These are phyloP conservation scores for Lachancea mirantina DNA, from an alignment of 805 yeast species.

Conservation along the genomic window DNA sequence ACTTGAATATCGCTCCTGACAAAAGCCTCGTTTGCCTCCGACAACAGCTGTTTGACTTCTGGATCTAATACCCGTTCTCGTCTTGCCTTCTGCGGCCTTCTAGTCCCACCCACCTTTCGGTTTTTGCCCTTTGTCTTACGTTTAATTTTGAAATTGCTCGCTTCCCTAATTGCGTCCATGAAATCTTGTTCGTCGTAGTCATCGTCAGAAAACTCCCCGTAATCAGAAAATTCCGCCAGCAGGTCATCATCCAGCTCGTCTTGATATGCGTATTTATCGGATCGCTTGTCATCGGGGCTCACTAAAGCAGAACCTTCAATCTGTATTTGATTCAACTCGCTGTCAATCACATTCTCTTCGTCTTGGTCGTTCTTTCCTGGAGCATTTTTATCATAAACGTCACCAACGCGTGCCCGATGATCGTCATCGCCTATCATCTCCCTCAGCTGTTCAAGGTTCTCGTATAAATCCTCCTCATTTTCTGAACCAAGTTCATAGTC, in stretches of 20 bases:
- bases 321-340: too few species aligned
- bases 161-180: slow-evolving; percentile 59
- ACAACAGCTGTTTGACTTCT: slow-evolving; percentile 57
- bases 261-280: slow-evolving; percentile 18
- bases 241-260: slow-evolving; percentile 31
- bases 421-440: slow-evolving; percentile 15
- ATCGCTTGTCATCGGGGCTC: slow-evolving; percentile 5
- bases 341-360: slow-evolving; percentile 8
- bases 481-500: slow-evolving; percentile 1
- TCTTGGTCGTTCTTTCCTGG: slow-evolving; percentile 9
- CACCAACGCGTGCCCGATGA: slow-evolving; percentile 9
- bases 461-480: slow-evolving; percentile 25
- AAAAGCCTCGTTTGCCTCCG: slow-evolving; percentile 76
- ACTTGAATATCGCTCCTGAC: slow-evolving; percentile 53
- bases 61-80: slow-evolving; percentile 51
- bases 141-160: slow-evolving; percentile 53
- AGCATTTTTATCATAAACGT: slow-evolving; percentile 6
- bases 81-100: slow-evolving; percentile 19
- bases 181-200: slow-evolving; percentile 38
- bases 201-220: slow-evolving; percentile 33
- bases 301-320: too few species aligned
- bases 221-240: slow-evolving; percentile 32
- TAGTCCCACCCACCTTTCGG: slow-evolving; percentile 29
- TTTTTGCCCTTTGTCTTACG: slow-evolving; percentile 29
- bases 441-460: slow-evolving; percentile 30